Percentiles rank a stretch among this genome's conserved stretches.
Conservation (phyloP, 2,329 filamentous ascomycete genomes). For the Bimuria novae-zelandiae region DNA sequence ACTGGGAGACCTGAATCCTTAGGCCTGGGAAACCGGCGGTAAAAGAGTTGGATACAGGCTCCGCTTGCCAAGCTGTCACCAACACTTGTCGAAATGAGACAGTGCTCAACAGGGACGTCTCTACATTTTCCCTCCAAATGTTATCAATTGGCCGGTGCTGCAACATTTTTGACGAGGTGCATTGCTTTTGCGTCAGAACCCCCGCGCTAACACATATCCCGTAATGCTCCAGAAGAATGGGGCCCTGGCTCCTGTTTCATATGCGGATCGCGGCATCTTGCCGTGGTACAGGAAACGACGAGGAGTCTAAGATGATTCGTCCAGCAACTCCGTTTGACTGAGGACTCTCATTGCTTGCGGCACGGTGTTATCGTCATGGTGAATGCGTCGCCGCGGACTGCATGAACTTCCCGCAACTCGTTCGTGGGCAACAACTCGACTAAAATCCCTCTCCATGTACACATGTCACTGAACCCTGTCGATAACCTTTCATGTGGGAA, state of each 20-base stretch:
- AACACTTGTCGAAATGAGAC: not conserved
- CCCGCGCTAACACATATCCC: conserved; percentile 43
- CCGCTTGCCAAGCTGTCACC: conserved; percentile 6
- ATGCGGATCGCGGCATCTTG: conserved; percentile 30
- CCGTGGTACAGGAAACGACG: conserved; percentile 31
- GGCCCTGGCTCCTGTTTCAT: conserved; percentile 37
- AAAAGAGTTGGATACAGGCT: conserved; percentile 12
- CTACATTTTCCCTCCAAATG: not conserved
- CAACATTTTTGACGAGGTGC: conserved; percentile 23
- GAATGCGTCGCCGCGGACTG: too few species aligned
- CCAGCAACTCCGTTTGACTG: not conserved
- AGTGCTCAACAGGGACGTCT: not conserved
- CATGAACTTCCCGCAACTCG: too few species aligned
- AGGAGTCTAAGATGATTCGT: conserved; percentile 13
- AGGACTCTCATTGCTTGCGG: not conserved
- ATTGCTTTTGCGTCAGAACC: conserved; percentile 28
- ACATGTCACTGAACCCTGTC: not conserved
- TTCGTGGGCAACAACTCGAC: not conserved
- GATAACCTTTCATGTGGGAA: not conserved
- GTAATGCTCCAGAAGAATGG: conserved; percentile 40
- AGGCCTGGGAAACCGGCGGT: conserved; percentile 16
- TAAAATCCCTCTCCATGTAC: not conserved
- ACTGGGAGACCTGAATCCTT: conserved; percentile 19
- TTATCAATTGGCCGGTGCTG: too few species aligned
- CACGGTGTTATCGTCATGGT: not conserved